Evolutionary conservation across 2,329 filamentous ascomycete genomes (phyloP).

Genomic region (Ophiostoma sp.): DNA sequence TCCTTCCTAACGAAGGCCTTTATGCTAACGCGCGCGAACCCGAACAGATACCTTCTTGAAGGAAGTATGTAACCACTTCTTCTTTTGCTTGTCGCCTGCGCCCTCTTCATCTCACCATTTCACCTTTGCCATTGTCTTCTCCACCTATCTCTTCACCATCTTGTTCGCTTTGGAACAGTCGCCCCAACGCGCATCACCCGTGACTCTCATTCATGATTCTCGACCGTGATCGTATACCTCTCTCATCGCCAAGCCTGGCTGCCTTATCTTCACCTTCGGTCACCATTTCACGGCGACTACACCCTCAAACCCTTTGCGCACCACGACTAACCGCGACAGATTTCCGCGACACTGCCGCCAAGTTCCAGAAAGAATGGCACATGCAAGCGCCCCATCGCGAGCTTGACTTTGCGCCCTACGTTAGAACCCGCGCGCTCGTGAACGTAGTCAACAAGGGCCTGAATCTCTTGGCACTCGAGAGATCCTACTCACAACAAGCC

Average conservation of each 20-base stretch:
- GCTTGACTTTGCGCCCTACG: conserved; percentile 64
- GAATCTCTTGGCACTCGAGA: conserved; percentile 60
- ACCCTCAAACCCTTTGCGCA: neutral
- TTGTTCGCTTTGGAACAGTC: too few species aligned
- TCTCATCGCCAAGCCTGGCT: neutral
- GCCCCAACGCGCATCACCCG: neutral
- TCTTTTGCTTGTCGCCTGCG: conserved; percentile 16
- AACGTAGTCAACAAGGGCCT: conserved; percentile 64
- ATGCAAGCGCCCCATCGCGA: conserved; percentile 61
- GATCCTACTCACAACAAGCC: conserved; percentile 45
- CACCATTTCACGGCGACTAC: neutral
- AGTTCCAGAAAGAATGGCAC: conserved; percentile 69
- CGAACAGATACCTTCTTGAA: conserved; percentile 61
- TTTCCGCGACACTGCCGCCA: conserved; percentile 67
- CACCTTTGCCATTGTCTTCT: conserved; percentile 15
- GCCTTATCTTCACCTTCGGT: neutral
- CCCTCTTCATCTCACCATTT: neutral
- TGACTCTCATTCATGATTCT: neutral
- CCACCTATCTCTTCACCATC: neutral
- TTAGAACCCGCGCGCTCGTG: conserved; percentile 65
- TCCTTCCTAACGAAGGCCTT: neutral
- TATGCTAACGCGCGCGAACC: conserved; percentile 22
- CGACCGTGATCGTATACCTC: neutral
- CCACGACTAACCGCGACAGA: conserved; percentile 45
- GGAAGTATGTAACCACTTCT: conserved; percentile 53